Evolutionary conservation across 371 early-diverging fungal genomes (phyloP).

Genomic region (Mortierella sp.): DNA sequence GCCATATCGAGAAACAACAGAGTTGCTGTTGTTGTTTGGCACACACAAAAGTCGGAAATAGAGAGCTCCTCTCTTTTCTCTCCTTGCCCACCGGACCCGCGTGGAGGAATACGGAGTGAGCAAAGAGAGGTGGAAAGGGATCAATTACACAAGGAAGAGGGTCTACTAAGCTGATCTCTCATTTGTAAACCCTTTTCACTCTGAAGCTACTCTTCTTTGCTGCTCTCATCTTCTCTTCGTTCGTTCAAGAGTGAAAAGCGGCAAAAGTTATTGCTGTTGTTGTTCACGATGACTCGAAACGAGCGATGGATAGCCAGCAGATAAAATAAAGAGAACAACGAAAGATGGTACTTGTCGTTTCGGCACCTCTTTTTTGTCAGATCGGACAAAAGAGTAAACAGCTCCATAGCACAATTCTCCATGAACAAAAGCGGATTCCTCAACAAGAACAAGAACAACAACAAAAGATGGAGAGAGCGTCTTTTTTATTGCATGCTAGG

Average conservation of each 20-base stretch:
- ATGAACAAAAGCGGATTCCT: background rate
- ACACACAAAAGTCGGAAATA: background rate
- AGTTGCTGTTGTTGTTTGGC: background rate
- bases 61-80: background rate
- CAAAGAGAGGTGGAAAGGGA: background rate
- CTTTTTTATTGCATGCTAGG: background rate
- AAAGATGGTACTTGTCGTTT: background rate
- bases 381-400: background rate
- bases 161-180: background rate
- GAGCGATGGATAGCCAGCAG: background rate
- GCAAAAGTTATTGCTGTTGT: background rate
- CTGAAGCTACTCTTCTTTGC: background rate
- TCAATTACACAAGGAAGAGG: background rate
- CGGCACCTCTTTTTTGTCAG: background rate
- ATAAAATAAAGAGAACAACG: background rate
- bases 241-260: background rate
- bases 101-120: background rate
- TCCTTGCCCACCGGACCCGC: background rate
- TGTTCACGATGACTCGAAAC: background rate
- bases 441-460: background rate
- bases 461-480: background rate
- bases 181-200: background rate
- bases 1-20: slow-evolving; percentile 26
- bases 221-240: background rate
- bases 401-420: background rate